These are phyloP conservation scores for Ophiostoma populinum DNA, from an alignment of 2,329 filamentous ascomycete genomes.

Conservation along the genomic window DNA sequence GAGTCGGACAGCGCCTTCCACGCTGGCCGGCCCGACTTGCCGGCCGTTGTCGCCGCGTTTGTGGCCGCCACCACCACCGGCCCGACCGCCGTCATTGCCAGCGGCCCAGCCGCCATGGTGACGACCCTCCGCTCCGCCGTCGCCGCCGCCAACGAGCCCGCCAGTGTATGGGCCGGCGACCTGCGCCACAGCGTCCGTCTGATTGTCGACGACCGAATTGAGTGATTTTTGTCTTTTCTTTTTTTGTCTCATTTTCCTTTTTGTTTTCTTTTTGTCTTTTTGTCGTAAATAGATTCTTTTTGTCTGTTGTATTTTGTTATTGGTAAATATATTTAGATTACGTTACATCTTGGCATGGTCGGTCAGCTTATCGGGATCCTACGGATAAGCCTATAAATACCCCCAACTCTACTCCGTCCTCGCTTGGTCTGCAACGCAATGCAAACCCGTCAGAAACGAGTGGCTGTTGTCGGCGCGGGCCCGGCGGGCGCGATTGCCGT, in stretches of 20 bases:
- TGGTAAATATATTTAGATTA: too few relatives aligned
- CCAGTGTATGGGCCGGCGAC: constrained; percentile 39
- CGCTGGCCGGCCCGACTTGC: constrained; percentile 26
- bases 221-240: neutral
- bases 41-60: constrained; percentile 29
- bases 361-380: too few relatives aligned
- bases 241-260: neutral
- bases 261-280: too few relatives aligned
- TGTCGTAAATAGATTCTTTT: too few relatives aligned
- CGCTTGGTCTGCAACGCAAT: too few relatives aligned
- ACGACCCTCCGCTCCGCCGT: constrained; percentile 37
- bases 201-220: constrained; percentile 2
- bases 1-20: too few relatives aligned
- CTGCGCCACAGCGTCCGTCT: constrained; percentile 2
- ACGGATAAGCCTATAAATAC: too few relatives aligned
- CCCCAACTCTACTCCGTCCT: too few relatives aligned
- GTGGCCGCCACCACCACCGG: constrained; percentile 28
- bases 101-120: constrained; percentile 43
- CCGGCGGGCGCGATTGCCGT: constrained; percentile 19
- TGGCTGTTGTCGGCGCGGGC: constrained; percentile 20
- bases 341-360: too few relatives aligned
- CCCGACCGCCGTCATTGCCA: constrained; percentile 38
- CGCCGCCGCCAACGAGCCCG: constrained; percentile 32
- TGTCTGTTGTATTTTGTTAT: too few relatives aligned
- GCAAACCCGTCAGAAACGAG: too few relatives aligned